Evolutionary conservation across 73 alveolate genomes (phyloP).

Genomic region (Paramecium tetraurelia): DNA sequence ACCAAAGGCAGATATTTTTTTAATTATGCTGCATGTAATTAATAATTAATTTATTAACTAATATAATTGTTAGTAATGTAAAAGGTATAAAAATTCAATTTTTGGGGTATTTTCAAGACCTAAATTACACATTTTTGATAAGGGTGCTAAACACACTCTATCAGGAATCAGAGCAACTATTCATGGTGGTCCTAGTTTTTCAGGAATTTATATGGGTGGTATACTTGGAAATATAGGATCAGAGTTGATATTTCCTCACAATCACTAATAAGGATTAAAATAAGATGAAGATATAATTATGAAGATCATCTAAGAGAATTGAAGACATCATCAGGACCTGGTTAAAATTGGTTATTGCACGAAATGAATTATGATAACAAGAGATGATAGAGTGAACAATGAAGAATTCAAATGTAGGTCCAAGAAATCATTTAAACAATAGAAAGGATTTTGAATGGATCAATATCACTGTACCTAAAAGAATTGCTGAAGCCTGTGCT

Average conservation of each 20-base stretch:
- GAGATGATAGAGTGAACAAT: constrained; percentile 63
- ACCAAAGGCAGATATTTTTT: constrained; percentile 59
- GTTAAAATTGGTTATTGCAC: constrained; percentile 26
- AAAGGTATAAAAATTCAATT: not conserved
- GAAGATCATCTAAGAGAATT: constrained; percentile 60
- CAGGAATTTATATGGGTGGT: constrained; percentile 60
- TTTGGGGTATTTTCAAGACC: constrained; percentile 44
- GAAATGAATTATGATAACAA: constrained; percentile 61
- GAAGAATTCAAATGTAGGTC: constrained; percentile 66
- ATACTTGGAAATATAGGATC: constrained; percentile 59
- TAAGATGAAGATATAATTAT: not conserved
- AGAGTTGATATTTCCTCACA: constrained; percentile 57
- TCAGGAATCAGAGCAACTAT: constrained; percentile 65
- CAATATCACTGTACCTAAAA: constrained; percentile 62
- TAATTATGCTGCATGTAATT: not conserved
- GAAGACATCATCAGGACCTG: constrained; percentile 43
- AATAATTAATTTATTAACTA: not conserved
- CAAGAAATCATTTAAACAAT: constrained; percentile 52
- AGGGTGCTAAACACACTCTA: constrained; percentile 31
- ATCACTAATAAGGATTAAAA: constrained; percentile 20
- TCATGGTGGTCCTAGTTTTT: constrained; percentile 59
- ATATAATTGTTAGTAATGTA: not conserved
- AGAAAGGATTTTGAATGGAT: constrained; percentile 52
- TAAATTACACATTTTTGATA: constrained; percentile 46
- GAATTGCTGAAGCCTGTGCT: constrained; percentile 71